Base-by-base conservation (phyloP, 306 rosid genomes). In the Rosa persica region DNA sequence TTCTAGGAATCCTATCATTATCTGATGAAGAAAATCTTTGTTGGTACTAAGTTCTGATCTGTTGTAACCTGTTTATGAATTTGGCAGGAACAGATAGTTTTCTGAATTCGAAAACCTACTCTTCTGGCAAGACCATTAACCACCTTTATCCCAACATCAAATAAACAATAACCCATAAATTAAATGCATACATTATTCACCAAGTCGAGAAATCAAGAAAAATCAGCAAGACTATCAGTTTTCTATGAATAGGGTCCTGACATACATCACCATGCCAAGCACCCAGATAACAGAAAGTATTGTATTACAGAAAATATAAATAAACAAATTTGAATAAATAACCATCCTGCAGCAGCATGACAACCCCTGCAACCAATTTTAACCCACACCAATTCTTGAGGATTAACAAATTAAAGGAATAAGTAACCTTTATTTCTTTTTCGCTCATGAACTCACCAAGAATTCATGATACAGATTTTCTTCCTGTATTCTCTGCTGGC, bases 381-480 rank as follows among this genome's bases (percentile, higher is more conserved):
- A 84, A 83, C 88, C 88, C 88, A 84, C 66, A 81, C 80, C 83
- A 83, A 80, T 67, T 85, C 81, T 61, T 79, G 68, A 83, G 79
- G 79, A 84, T 79, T 11, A 46, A 75, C 55, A 80, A 85, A 77
- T 79, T 67, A 46, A 82, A 84, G 70, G 84, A 86, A 82, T 85
- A 84, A 4, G 65, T 70, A 54, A 72, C 76, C 79, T 82, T 78
- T 47, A 74, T 77, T 77, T 67, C 79, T 85, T 72, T 81, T 54
- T 75, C 72, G 70, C 72, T 65, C 30, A 67, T 54, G 77, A 52
- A 68, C 75, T 76, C 80, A 70, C 51, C 78, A 55, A 44, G 64
- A 84, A 74, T 81, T 84, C 84, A 70, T 78, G 78, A 70, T 49
- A 78, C 73, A 74, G 77, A 44, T 86, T 27, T 19, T 62, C 83